phyloP scores from a whole-genome alignment of 2,329 filamentous ascomycete genomes.

The Bipolaris oryzae region DNA sequence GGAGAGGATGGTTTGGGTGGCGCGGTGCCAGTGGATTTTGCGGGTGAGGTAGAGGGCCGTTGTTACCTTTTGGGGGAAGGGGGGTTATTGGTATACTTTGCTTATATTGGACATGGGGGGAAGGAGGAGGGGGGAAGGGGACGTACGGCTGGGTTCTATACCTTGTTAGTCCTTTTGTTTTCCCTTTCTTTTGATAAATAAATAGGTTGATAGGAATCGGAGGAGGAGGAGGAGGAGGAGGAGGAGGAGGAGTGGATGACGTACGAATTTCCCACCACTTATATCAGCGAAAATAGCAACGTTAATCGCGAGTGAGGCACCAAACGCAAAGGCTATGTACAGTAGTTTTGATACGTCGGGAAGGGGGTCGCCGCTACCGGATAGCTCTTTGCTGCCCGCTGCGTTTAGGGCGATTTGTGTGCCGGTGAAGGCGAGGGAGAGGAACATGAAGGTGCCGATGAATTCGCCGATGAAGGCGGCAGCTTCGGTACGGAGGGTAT shows the following conservation, averaged over 20 bases:
- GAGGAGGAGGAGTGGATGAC: no score
- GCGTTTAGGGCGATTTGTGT: conserved; percentile 58
- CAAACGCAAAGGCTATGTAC: conserved; percentile 45
- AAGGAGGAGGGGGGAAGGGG: no score
- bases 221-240: no score
- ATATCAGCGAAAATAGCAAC: conserved; percentile 47
- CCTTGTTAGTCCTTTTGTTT: no score
- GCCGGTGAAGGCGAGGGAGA: conserved; percentile 43
- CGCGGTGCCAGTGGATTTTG: conserved; percentile 31
- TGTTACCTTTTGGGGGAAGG: no score
- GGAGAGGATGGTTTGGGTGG: conserved; percentile 32
- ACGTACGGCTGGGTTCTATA: no score
- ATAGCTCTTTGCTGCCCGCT: conserved; percentile 36
- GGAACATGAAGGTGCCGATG: conserved; percentile 55
- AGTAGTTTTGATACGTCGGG: conserved; percentile 40
- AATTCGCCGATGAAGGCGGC: conserved; percentile 50
- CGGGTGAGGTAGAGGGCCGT: conserved; percentile 29
- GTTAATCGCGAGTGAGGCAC: conserved; percentile 44
- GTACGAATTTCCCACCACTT: conserved; percentile 42
- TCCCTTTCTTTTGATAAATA: no score
- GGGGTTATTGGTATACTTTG: no score
- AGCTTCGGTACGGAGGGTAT: conserved; percentile 25
- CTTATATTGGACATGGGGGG: no score
- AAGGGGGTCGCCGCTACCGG: conserved; percentile 11
- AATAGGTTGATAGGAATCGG: no score